Evolutionary conservation across 192 early-diverging fungal genomes (phyloP), one percentile per base, ranked within the genome.

Genomic region (Dissophora globulifera): DNA sequence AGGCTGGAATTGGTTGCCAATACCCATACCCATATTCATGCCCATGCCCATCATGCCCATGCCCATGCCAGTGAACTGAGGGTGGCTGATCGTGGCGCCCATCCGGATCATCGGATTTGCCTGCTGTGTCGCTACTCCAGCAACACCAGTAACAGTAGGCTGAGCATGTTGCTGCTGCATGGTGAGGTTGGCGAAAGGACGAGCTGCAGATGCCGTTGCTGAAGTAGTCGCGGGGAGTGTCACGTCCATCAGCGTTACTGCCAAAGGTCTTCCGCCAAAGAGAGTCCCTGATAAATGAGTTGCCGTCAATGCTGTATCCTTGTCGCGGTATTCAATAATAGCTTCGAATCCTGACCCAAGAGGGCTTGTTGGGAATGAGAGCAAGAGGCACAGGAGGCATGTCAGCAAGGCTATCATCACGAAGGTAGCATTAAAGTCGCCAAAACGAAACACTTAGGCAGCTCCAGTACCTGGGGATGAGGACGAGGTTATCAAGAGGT

Each of bases 261-360:
- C n/a, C 19, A 76, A 38, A 12, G 72, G 50, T 19, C 72, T 43
- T 12, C 72, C 72, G 29, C 62, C 72, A 62, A 76, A 76, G 26
- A 76, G 29, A n/a, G 72, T 76, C 58, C 72, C 72, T 62, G 72
- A 56, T 6, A 76, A 35, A 49, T 67, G 72, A 10, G 58, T 60
- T 27, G 72, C 72, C 43, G 58, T 54, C 17, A 51, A 20, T 12
- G 72, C 72, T 11, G 72, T 35, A 31, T 76, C 63, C 19, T 59
- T 58, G 16, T 67, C 63, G 33, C 45, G 62, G 43, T 61, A 76
- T 26, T 76, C 72, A 40, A 76, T 54, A 30, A 76, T 76, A 8
- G 72, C 72, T 22, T 76, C 72, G 45, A 67, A 76, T 29, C 72
- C 72, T 41, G 72, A 65, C 50, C 72, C 72, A 43, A 76, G 63